These are phyloP conservation scores for Chlamydomonas schloesseri DNA, from an alignment of 139 green algal species.

Conservation along the genomic window DNA sequence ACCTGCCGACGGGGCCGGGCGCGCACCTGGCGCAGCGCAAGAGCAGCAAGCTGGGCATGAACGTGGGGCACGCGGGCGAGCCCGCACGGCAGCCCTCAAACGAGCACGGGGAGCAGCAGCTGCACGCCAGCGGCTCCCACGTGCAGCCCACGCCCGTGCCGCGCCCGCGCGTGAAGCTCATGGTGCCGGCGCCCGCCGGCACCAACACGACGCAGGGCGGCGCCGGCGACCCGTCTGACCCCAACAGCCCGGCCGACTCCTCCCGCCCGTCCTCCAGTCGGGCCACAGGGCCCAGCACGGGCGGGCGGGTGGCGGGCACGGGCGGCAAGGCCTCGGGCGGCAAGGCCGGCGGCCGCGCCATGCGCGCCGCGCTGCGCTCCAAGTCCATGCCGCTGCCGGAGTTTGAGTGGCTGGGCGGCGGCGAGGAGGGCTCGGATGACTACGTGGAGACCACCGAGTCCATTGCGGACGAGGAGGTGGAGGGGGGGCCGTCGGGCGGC, in stretches of 20 bases:
- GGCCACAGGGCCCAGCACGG: background rate
- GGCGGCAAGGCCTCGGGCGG: background rate
- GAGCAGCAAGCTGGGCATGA: background rate
- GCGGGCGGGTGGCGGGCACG: background rate
- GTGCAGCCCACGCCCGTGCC: too few relatives aligned
- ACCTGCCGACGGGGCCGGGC: background rate
- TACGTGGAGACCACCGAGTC: constrained; percentile 10
- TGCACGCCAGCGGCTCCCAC: background rate
- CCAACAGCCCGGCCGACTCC: background rate
- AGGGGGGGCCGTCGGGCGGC: background rate
- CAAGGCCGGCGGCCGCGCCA: background rate
- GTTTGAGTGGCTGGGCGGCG: constrained; percentile 13
- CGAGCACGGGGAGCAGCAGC: background rate
- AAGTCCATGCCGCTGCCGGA: constrained; percentile 44
- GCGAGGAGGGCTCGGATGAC: constrained; percentile 8
- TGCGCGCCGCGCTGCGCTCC: background rate
- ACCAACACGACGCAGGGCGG: background rate
- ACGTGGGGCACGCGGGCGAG: too few relatives aligned
- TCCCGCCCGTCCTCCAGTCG: background rate
- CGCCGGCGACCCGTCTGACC: background rate
- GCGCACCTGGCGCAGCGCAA: background rate
- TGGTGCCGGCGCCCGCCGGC: background rate
- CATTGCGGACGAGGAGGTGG: constrained; percentile 7
- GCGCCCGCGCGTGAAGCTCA: constrained; percentile 4
- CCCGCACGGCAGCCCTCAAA: too few relatives aligned